Evolutionary conservation across 2,329 filamentous ascomycete genomes (phyloP).

Genomic region (Onygenales sp.): DNA sequence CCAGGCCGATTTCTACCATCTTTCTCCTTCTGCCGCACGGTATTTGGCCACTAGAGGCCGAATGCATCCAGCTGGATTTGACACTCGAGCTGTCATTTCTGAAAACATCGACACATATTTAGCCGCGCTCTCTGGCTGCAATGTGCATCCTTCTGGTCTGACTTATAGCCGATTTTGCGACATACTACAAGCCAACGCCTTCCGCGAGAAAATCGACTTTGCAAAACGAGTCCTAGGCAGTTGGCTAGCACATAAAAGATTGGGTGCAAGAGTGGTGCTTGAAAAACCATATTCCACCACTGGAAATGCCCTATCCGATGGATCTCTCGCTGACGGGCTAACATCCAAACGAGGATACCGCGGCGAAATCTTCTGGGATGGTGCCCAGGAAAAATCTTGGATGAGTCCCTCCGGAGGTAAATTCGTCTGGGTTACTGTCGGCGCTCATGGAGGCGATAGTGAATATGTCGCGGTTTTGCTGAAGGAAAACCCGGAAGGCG

Average conservation of each 20-base stretch:
- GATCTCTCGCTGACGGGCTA: neutral
- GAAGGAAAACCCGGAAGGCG: conserved; percentile 13
- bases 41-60: conserved; percentile 32
- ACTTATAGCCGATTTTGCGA: conserved; percentile 30
- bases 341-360: neutral
- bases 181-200: conserved; percentile 36
- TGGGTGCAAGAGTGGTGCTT: conserved; percentile 23
- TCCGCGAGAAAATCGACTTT: conserved; percentile 34
- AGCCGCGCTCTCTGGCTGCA: conserved; percentile 27
- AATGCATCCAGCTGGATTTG: conserved; percentile 35
- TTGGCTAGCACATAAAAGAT: conserved; percentile 29
- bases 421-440: conserved; percentile 44
- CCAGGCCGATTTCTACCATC: conserved; percentile 40
- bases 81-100: conserved; percentile 32
- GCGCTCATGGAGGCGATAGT: conserved; percentile 37
- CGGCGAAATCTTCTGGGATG: conserved; percentile 29
- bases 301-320: neutral
- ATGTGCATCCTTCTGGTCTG: conserved; percentile 19
- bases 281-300: neutral
- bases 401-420: conserved; percentile 35
- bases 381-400: conserved; percentile 30
- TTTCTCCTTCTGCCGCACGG: conserved; percentile 36
- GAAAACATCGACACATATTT: conserved; percentile 33
- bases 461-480: conserved; percentile 31
- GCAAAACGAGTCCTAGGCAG: conserved; percentile 31